Base-by-base conservation (phyloP, 192 early-diverging fungal genomes). In the Rhizophagus prolifer region DNA sequence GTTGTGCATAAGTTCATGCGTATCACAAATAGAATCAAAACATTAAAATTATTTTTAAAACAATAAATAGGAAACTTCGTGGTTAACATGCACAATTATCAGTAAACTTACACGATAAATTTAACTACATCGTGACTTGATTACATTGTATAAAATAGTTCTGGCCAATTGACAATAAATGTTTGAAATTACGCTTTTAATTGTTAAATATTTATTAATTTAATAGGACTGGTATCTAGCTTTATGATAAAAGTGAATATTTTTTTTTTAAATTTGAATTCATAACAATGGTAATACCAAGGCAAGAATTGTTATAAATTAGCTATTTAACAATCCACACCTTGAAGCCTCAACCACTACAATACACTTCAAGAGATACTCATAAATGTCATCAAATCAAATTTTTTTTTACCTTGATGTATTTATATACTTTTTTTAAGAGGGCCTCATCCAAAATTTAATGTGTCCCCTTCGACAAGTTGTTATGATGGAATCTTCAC, bases 371-470 rank as follows among this genome's bases (percentile, higher is more conserved):
- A 64, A 6, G 23, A 14, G 9, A 30, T 25, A 10, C 9, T 26
- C n/a, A 9, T 62, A 62, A 26, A 38, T 0, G 36, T 38, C 19
- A 63, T 63, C 28, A 30, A 12, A 44, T 44, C 41, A 44, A 38
- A 44, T 44, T 30, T 28, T 25, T 26, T 6, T 63, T 63, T 63
- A 63, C 28, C 23, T 28, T 28, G 6, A 12, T 30, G 5, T 31
- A 38, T 0, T 38, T 38, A 38, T 3, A 64, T 64, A 12, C 0
- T 12, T 44, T 44, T 14, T 31, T 16, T 64, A 63, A 63, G 62
- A 30, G 13, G 94, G 94, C 9, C 94, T 86, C 58, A 75, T 76
- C 94, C 93, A 96, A 21, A 94, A 79, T 74, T 89, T 92, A 36
- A 96, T 80, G 46, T 83, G 80, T n/a, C 95, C 95, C 9, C 81